These are phyloP conservation scores for Elongisporangium anandrum DNA, from an alignment of 352 stramenopile species.

Conservation along the genomic window DNA sequence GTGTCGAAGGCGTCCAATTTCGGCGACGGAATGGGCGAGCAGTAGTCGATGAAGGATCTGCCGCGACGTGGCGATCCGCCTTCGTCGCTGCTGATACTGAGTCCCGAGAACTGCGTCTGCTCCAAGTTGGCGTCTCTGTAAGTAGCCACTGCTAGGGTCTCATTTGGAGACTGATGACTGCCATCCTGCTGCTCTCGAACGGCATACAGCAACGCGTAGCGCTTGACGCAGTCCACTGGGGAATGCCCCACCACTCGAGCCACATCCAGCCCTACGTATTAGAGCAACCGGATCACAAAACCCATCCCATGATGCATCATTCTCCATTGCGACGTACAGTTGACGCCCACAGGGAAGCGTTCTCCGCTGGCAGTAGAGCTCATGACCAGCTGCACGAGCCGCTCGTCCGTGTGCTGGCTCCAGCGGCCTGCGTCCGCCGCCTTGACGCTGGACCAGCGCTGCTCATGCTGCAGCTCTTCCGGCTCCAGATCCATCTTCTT, in stretches of 20 bases:
- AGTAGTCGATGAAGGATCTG: slow-evolving; percentile 59
- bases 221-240: slow-evolving; percentile 78
- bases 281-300: too few relatives aligned
- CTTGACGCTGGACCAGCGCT: slow-evolving; percentile 63
- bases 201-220: slow-evolving; percentile 67
- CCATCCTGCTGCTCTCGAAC: slow-evolving; percentile 19
- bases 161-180: neutral
- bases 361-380: slow-evolving; percentile 67
- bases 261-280: slow-evolving; percentile 69
- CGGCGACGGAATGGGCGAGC: slow-evolving; percentile 53
- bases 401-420: slow-evolving; percentile 45
- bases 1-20: slow-evolving; percentile 55
- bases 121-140: slow-evolving; percentile 17
- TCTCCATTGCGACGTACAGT: slow-evolving; percentile 38
- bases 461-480: slow-evolving; percentile 54
- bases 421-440: slow-evolving; percentile 32
- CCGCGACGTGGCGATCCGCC: slow-evolving; percentile 26
- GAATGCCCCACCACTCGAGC: slow-evolving; percentile 46
- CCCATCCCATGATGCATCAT: neutral
- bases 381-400: slow-evolving; percentile 57
- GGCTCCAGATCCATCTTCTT: slow-evolving; percentile 21
- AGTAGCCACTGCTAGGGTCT: slow-evolving; percentile 6
- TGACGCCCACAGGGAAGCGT: slow-evolving; percentile 79
- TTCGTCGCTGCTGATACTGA: slow-evolving; percentile 17
- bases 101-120: slow-evolving; percentile 10